Evolutionary conservation across 768 basidiomycete genomes (phyloP).

Genomic region (Leccinum broughii): DNA sequence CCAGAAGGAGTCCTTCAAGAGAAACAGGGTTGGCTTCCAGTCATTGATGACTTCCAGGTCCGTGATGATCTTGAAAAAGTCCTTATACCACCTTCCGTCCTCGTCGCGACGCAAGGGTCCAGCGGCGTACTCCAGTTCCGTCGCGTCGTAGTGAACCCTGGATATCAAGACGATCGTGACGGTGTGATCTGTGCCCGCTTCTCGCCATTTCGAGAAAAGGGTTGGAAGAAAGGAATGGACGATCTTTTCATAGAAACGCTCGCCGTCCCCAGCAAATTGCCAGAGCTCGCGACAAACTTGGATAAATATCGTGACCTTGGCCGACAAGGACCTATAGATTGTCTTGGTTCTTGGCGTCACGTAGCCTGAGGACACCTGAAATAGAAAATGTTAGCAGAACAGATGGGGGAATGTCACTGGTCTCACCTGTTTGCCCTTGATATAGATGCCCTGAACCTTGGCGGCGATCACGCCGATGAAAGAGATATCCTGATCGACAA

Average conservation of each 20-base stretch:
- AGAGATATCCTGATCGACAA: constrained; percentile 79
- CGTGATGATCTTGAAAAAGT: constrained; percentile 94
- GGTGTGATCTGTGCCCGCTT: constrained; percentile 85
- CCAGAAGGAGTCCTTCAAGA: constrained; percentile 87
- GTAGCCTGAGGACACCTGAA: constrained; percentile 76
- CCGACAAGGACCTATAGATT: constrained; percentile 87
- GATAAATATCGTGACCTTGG: constrained; percentile 91
- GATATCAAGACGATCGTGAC: constrained; percentile 95
- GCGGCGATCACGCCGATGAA: constrained; percentile 84
- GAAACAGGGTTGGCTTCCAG: constrained; percentile 85
- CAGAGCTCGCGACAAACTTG: constrained; percentile 96
- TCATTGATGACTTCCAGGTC: constrained; percentile 87
- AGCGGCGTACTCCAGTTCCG: constrained; percentile 79
- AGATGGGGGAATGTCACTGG: neutral
- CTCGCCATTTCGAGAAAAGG: constrained; percentile 82
- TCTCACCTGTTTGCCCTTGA: constrained; percentile 63
- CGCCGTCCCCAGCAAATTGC: constrained; percentile 96
- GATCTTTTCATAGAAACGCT: constrained; percentile 96
- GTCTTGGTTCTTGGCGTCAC: constrained; percentile 83
- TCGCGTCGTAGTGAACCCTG: constrained; percentile 83
- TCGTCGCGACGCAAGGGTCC: constrained; percentile 79
- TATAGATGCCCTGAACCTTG: constrained; percentile 78
- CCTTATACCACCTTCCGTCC: constrained; percentile 83
- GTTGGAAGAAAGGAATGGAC: constrained; percentile 94
- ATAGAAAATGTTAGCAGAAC: constrained; percentile 2